Base-by-base conservation (phyloP, 2,329 filamentous ascomycete genomes). In the Pseudodiploospora longispora region DNA sequence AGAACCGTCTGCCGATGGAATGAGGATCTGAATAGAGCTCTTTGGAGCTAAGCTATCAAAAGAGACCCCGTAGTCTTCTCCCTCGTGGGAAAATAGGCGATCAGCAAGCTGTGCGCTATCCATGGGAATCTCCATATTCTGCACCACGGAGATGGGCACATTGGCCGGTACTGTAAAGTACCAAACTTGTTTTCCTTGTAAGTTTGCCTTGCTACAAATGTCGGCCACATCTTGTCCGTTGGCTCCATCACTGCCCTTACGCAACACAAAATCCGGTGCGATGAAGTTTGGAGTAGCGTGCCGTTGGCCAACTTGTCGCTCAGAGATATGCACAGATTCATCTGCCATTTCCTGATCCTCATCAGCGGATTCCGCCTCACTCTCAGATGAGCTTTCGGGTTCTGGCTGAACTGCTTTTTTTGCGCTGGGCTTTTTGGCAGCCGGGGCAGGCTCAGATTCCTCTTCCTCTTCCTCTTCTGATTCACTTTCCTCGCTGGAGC, bases 141-240 rank as follows among this genome's bases (percentile, higher is more conserved):
- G 76, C 38, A 89, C 66, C 1, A 83, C 71, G 8, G 76, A 78
- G 45, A 89, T 73, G n/a, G 84, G 79, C 3, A 88, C 67, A 8
- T 78, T 78, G 5, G 80, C 75, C 2, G 85, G 85, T 4, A 83
- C 81, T 7, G 82, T 86, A 54, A 90, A 87, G 60, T 88, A 86
- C 85, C 85, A 90, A 47, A 89, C 70, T 59, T 89, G 81, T 67
- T 87, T 88, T 50, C 82, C 82, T 44, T 79, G 67, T 6, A 83
- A 59, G 53, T 78, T 76, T 43, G 74, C 72, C 46, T 76, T 69
- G 54, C 68, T 74, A 54, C 85, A 79, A 42, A 83, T 63, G 27
- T 74, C 66, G 6, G 72, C 60, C 47, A 78, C 63, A 56, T 76
- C 65, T 53, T 72, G 61, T 57, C 67, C 59, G 27, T 59, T 62